phyloP scores from a whole-genome alignment of 1,139 yeast species.

The Yarrowia galli region DNA sequence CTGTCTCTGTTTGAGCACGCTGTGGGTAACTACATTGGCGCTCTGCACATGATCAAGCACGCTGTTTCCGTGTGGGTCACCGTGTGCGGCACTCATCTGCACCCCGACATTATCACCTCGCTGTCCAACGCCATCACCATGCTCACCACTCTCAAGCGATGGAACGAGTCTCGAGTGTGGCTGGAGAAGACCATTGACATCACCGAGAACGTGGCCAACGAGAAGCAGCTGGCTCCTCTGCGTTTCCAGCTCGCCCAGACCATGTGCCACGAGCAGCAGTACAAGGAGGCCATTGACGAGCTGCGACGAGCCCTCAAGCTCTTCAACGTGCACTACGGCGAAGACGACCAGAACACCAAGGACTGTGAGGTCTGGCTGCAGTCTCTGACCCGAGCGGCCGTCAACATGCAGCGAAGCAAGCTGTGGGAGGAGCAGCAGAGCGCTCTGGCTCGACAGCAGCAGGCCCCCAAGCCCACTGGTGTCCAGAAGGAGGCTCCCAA shows the following conservation, averaged over 20 bases:
- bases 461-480: conserved; percentile 15
- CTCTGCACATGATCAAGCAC: conserved; percentile 68
- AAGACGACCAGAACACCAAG: conserved; percentile 65
- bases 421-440: conserved; percentile 35
- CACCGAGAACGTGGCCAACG: conserved; percentile 57
- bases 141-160: conserved; percentile 62
- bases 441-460: conserved; percentile 9
- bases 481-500: conserved; percentile 15
- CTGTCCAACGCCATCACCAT: conserved; percentile 68
- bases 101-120: conserved; percentile 75
- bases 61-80: conserved; percentile 65
- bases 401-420: conserved; percentile 40
- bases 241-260: conserved; percentile 73
- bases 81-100: conserved; percentile 60
- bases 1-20: conserved; percentile 75
- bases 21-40: conserved; percentile 64
- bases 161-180: conserved; percentile 58
- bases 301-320: conserved; percentile 62
- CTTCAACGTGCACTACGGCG: conserved; percentile 65
- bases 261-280: conserved; percentile 61
- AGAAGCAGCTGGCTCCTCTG: conserved; percentile 66
- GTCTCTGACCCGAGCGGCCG: conserved; percentile 55
- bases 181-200: conserved; percentile 59
- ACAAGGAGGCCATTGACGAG: conserved; percentile 62
- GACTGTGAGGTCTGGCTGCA: conserved; percentile 71